Evolutionary conservation across 257 asterid genomes (phyloP), one percentile per base, ranked within the genome.

Genomic region (Cinchona pubescens): DNA sequence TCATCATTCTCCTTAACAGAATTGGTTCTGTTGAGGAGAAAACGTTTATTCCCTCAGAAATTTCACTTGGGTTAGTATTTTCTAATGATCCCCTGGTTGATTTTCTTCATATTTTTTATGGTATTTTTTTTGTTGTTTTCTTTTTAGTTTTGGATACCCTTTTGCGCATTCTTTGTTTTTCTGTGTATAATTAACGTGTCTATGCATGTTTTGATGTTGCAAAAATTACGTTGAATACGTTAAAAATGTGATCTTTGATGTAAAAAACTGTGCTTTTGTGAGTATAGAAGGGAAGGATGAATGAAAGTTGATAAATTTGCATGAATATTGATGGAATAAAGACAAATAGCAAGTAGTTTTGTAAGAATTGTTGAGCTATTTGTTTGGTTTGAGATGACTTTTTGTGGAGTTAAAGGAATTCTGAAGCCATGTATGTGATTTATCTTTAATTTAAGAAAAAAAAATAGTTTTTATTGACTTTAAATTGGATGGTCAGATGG

Each of bases 371-470:
- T 14, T 10, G 25, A 42, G 60, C 63, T 40, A 37, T 9, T 51
- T 60, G 53, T 77, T 25, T 59, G 55, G 40, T 70, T 77, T 30
- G 10, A 46, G 76, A 70, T 62, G 71, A 40, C 61, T 38, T 48
- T 60, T 2, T n/a, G 29, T 23, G 45, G 14, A 27, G 45, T 34
- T 46, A 32, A 67, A 32, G 72, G 16, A 34, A 25, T 38, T 42
- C 11, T 69, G 42, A 35, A 6, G 63, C n/a, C 18, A 10, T 3
- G 49, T 49, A 13, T 58, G 30, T 23, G 9, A 30, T 45, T 15
- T 76, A 19, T 58, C 77, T 68, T 81, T 15, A 29, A 42, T 48
- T 55, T 67, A 49, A 75, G 76, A 35, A 67, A 67, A 46, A 63
- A 59, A n/a, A 16, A 59, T 4, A 59, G 34, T 80, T 60, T 30